Conservation (phyloP, 2,329 filamentous ascomycete genomes). For the Rutstroemia sp. region DNA sequence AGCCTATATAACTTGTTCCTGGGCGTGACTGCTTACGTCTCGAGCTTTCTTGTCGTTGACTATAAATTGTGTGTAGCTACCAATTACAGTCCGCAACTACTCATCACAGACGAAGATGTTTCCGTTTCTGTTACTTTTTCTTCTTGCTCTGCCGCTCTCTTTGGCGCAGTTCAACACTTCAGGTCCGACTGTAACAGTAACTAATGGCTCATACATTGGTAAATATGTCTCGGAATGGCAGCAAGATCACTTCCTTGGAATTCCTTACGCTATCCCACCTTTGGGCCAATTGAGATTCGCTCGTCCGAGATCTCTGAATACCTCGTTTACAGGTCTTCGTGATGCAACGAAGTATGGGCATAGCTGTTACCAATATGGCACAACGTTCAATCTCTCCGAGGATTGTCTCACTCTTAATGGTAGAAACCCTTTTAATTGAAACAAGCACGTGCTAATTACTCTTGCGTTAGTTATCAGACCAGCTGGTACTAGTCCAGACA, state of each 20-base stretch:
- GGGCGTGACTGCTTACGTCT: too few species aligned
- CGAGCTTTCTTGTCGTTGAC: too few species aligned
- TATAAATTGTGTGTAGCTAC: too few species aligned
- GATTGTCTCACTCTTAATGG: slow-evolving; percentile 40
- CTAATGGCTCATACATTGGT: slow-evolving; percentile 22
- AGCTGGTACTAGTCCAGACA: slow-evolving; percentile 25
- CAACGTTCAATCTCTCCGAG: slow-evolving; percentile 36
- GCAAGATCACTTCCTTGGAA: slow-evolving; percentile 37
- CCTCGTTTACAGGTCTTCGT: slow-evolving; percentile 33
- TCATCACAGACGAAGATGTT: not conserved
- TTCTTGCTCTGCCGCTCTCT: not conserved
- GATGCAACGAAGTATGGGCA: slow-evolving; percentile 36
- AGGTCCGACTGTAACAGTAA: slow-evolving; percentile 15
- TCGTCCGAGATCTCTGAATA: slow-evolving; percentile 30
- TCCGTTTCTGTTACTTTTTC: not conserved
- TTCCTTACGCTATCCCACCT: slow-evolving; percentile 42
- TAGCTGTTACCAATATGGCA: slow-evolving; percentile 40
- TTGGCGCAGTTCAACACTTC: slow-evolving; percentile 2
- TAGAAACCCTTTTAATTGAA: not conserved
- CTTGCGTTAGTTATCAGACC: slow-evolving; percentile 34
- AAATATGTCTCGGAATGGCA: slow-evolving; percentile 21
- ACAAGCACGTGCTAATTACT: not conserved
- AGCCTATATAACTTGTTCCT: too few species aligned
- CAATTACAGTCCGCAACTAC: not conserved
- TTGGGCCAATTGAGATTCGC: slow-evolving; percentile 38